Evolutionary conservation across 129 eudicot genomes (phyloP).

Genomic region (Artemisia tridentata): DNA sequence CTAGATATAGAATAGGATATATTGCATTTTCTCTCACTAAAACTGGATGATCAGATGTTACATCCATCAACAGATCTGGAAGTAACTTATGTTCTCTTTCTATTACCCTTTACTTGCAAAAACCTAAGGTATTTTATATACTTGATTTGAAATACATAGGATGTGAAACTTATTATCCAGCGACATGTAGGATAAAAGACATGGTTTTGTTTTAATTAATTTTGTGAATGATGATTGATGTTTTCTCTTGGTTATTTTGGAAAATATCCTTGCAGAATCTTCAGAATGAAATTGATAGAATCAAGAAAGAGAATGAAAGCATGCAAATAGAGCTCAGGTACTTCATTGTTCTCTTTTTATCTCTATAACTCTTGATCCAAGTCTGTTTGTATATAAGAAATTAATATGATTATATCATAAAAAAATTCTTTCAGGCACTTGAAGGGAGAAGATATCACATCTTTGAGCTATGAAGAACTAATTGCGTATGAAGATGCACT

Average conservation of each 20-base stretch:
- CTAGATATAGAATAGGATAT: slow-evolving; percentile 57
- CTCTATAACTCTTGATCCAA: not conserved
- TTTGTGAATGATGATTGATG: slow-evolving; percentile 20
- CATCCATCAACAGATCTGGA: slow-evolving; percentile 79
- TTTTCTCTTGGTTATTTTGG: slow-evolving; percentile 14
- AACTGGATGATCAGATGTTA: slow-evolving; percentile 49
- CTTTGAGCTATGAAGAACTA: slow-evolving; percentile 70
- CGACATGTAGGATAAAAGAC: slow-evolving; percentile 7
- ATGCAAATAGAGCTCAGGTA: slow-evolving; percentile 95
- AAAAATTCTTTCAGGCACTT: slow-evolving; percentile 53
- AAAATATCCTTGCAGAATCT: slow-evolving; percentile 44
- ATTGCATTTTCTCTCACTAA: slow-evolving; percentile 27
- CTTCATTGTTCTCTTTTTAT: slow-evolving; percentile 1
- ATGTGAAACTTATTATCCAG: slow-evolving; percentile 16
- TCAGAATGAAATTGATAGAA: slow-evolving; percentile 78
- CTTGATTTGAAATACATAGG: slow-evolving; percentile 12
- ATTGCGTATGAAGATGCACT: slow-evolving; percentile 70
- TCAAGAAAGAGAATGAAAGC: slow-evolving; percentile 88
- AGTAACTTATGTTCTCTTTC: slow-evolving; percentile 40
- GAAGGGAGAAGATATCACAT: slow-evolving; percentile 82
- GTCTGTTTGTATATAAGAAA: no score
- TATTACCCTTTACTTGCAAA: slow-evolving; percentile 49
- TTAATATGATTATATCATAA: slow-evolving; percentile 15
- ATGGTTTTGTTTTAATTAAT: slow-evolving; percentile 13
- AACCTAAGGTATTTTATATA: slow-evolving; percentile 23